These are phyloP conservation scores for Saccharomycopsis amapae DNA, from an alignment of 805 yeast genomes.

Conservation along the genomic window DNA sequence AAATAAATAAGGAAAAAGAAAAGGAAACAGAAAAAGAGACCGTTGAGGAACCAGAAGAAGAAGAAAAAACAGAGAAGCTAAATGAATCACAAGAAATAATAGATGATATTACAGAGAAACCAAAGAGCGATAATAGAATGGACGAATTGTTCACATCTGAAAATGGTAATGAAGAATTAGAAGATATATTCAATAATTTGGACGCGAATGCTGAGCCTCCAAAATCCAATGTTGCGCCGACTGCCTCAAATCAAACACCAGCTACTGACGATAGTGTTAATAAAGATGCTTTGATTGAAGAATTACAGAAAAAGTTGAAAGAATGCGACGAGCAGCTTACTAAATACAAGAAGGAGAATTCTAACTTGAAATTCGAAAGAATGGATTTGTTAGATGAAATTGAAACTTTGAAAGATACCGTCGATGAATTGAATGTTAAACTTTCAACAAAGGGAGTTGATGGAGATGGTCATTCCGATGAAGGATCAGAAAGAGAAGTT, in stretches of 20 bases:
- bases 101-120: no score
- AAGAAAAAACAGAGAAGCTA: slow-evolving; percentile 13
- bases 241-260: slow-evolving; percentile 32
- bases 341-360: slow-evolving; percentile 29
- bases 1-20: slow-evolving; percentile 14
- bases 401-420: slow-evolving; percentile 27
- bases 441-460: slow-evolving; percentile 25
- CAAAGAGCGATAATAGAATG: slow-evolving; percentile 7
- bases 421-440: slow-evolving; percentile 25
- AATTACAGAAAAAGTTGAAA: slow-evolving; percentile 29
- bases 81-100: slow-evolving; percentile 2
- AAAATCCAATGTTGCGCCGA: not conserved
- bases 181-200: slow-evolving; percentile 7
- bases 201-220: slow-evolving; percentile 7
- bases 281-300: slow-evolving; percentile 23
- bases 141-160: slow-evolving; percentile 8
- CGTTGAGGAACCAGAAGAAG: slow-evolving; percentile 16
- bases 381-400: slow-evolving; percentile 32
- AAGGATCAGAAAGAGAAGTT: slow-evolving; percentile 14
- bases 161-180: slow-evolving; percentile 14
- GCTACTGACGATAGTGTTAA: slow-evolving; percentile 34
- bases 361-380: slow-evolving; percentile 30
- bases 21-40: slow-evolving; percentile 21
- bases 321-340: slow-evolving; percentile 34
- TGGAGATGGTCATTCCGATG: slow-evolving; percentile 20